Percentiles rank a stretch among this genome's conserved stretches.
phyloP scores from a whole-genome alignment of 2,329 filamentous ascomycete species.

The Arthrinium phaeospermum region DNA sequence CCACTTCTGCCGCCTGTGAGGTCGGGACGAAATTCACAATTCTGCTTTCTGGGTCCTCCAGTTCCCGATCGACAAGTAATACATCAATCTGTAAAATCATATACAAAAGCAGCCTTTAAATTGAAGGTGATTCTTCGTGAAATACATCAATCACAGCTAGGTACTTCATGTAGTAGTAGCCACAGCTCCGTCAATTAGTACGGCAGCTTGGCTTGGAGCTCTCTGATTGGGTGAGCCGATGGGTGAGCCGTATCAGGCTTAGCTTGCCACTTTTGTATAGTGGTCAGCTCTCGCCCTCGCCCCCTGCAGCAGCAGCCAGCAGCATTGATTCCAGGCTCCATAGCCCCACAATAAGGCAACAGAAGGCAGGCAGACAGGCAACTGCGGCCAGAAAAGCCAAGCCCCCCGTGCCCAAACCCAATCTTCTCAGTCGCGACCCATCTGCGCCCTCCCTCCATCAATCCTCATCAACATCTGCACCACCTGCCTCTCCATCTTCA shows the following conservation, averaged over 20 bases:
- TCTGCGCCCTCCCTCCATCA: background rate
- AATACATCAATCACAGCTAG: background rate
- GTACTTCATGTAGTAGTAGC: background rate
- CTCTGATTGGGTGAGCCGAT: background rate
- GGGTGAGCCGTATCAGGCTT: background rate
- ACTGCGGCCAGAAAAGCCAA: background rate
- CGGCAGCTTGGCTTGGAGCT: background rate
- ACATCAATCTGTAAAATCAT: too few species aligned
- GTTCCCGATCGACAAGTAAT: background rate
- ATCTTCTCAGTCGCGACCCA: background rate
- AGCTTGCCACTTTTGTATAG: background rate
- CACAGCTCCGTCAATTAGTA: background rate
- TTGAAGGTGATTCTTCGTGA: background rate
- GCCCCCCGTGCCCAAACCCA: constrained; percentile 1
- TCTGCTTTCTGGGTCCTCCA: background rate
- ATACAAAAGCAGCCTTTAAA: too few species aligned
- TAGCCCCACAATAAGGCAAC: background rate
- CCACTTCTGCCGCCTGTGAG: background rate
- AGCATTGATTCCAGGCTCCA: background rate
- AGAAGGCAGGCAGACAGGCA: background rate
- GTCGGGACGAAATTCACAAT: too few species aligned
- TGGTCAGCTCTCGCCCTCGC: background rate
- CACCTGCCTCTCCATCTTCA: background rate
- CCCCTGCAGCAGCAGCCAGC: background rate
- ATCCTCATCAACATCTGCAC: background rate